These are phyloP conservation scores for Mortierella sp. DNA, from an alignment of 371 early-diverging fungal species.

Conservation along the genomic window DNA sequence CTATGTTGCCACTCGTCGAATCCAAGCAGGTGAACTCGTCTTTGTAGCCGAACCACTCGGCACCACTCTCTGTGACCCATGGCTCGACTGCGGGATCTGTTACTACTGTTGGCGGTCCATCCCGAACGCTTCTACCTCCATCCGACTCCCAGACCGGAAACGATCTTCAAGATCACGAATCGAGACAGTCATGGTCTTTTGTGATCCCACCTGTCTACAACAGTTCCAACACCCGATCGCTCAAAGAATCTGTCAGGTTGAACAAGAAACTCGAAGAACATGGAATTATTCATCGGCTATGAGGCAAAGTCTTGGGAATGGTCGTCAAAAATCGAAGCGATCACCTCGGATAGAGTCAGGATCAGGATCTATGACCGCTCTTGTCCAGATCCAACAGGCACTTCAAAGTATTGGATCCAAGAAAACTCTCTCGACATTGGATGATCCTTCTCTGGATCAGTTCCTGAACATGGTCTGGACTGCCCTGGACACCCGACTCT, in stretches of 20 bases:
- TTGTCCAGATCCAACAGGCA: constrained; percentile 13
- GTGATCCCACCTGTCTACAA: constrained; percentile 22
- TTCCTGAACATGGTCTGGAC: constrained; percentile 33
- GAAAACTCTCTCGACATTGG: constrained; percentile 4
- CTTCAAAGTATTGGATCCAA: constrained; percentile 8
- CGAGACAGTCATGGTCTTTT: constrained; percentile 43
- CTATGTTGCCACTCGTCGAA: constrained; percentile 32
- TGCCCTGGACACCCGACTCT: constrained; percentile 21
- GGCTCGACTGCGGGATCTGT: constrained; percentile 49
- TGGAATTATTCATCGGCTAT: constrained; percentile 15
- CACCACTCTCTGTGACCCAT: constrained; percentile 44
- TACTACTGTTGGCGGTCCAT: constrained; percentile 41
- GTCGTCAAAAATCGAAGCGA: neutral
- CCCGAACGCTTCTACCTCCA: constrained; percentile 22
- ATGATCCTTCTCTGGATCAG: constrained; percentile 14
- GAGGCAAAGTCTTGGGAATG: neutral
- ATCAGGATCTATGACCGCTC: too few species aligned
- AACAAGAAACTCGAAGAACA: constrained; percentile 29
- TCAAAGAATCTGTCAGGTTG: constrained; percentile 31
- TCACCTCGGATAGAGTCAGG: neutral
- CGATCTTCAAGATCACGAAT: neutral
- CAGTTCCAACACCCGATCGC: constrained; percentile 19
- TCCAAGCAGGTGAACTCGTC: constrained; percentile 30
- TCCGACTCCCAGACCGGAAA: constrained; percentile 20
- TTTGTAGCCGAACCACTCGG: constrained; percentile 43